Evolutionary conservation across 306 rosid genomes (phyloP), one percentile per base, ranked within the genome.

Genomic region (Macrotyloma uniflorum): DNA sequence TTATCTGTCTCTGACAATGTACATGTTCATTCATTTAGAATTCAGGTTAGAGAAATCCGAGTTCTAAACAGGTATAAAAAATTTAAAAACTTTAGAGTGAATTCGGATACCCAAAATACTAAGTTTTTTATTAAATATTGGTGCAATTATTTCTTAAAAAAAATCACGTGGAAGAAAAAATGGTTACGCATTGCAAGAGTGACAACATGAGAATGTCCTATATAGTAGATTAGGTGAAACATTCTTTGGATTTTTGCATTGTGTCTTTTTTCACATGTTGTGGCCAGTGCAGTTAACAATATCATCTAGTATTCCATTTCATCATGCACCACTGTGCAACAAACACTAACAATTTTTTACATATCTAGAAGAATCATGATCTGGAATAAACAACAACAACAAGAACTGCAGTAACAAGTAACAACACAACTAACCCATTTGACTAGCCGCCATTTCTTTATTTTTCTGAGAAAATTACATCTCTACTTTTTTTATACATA

Each of bases 161-260:
- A 30, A 30, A 30, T 4, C 1, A 30, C 33, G 3, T 30, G 33
- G 33, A 30, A 4, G 33, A 30, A 30, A 30, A 30, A 30, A 30
- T 30, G 33, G 33, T 30, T 30, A 30, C 33, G 4, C 33, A 20
- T 53, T 19, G 3, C 28, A 36, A 36, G 20, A 19, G 19, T 64
- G 30, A 63, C 26, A 9, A 19, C 46, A 36, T 38, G 30, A 18
- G 70, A 38, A 40, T 67, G 53, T 67, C 53, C 33, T n/a, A n/a
- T n/a, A 59, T 11, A 22, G 23, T 13, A 58, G 79, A 62, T 75
- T 62, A 75, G 61, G 70, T 62, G 49, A 33, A 61, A 46, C 71
- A 28, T 75, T 45, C 70, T 43, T 73, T 75, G 70, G 58, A 59
- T 61, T 61, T 74, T 75, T 71, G 7, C 53, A 1, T 53, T 59